These are phyloP conservation scores for Citrus medica DNA, from an alignment of 345 rosid genomes.

Conservation along the genomic window DNA sequence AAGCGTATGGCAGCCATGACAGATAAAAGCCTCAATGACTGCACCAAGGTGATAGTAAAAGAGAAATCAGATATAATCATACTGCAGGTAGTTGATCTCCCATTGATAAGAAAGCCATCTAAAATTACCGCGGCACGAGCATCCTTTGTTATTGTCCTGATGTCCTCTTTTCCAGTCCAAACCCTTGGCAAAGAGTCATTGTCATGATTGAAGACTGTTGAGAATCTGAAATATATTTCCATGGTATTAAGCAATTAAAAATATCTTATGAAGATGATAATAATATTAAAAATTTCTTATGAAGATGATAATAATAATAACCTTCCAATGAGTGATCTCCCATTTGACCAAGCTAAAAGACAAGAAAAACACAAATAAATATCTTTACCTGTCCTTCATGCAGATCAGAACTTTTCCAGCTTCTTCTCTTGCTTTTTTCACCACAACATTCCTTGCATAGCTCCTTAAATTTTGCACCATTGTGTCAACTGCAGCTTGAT, in stretches of 20 bases:
- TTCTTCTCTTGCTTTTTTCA: slow-evolving; percentile 71
- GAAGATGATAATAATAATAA: not conserved
- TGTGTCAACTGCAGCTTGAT: slow-evolving; percentile 29
- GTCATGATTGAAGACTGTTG: slow-evolving; percentile 62
- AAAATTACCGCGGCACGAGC: slow-evolving; percentile 60
- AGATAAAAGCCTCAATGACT: slow-evolving; percentile 60
- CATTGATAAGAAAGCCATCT: slow-evolving; percentile 10
- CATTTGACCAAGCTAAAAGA: too few species aligned
- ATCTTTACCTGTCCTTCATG: slow-evolving; percentile 68
- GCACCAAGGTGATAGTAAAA: slow-evolving; percentile 19
- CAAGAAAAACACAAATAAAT: not conserved
- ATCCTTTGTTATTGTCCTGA: slow-evolving; percentile 55
- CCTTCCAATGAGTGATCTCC: too few species aligned
- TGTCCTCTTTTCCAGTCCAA: slow-evolving; percentile 80
- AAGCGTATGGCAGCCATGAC: slow-evolving; percentile 66
- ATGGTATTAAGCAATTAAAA: slow-evolving; percentile 11
- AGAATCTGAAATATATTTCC: slow-evolving; percentile 48
- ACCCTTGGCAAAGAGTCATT: slow-evolving; percentile 66
- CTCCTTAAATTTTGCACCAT: slow-evolving; percentile 50
- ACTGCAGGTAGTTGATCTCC: not conserved
- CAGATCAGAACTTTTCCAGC: slow-evolving; percentile 65
- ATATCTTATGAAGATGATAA: not conserved
- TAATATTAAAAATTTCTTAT: not conserved
- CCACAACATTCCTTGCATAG: slow-evolving; percentile 52
- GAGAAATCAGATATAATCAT: slow-evolving; percentile 19